These are phyloP conservation scores for Volvox africanus DNA, from an alignment of 139 green algal species.

Conservation along the genomic window DNA sequence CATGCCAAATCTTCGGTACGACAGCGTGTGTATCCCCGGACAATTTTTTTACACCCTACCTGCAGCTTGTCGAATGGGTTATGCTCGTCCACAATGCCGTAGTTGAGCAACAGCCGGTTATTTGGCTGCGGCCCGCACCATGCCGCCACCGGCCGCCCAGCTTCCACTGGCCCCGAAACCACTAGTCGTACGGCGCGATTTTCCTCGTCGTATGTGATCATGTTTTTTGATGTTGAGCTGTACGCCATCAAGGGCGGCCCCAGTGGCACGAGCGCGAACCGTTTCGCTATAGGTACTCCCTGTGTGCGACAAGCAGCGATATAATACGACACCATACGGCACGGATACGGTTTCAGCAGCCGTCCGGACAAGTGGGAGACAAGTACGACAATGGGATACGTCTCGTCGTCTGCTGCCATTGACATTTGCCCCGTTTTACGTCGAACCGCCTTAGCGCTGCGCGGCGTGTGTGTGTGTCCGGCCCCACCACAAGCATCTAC, in stretches of 20 bases:
- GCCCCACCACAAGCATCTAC: too few species aligned
- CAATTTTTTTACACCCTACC: conserved; percentile 20
- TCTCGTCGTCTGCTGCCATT: too few species aligned
- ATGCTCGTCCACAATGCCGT: conserved; percentile 77
- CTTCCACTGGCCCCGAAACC: conserved; percentile 73
- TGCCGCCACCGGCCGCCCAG: conserved; percentile 83
- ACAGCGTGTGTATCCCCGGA: too few species aligned
- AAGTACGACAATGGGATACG: too few species aligned
- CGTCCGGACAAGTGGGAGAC: too few species aligned
- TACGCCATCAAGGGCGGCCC: conserved; percentile 92
- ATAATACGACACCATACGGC: neutral
- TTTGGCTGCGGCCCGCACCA: conserved; percentile 98
- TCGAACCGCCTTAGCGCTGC: too few species aligned
- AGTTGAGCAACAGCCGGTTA: conserved; percentile 74
- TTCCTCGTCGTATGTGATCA: conserved; percentile 78
- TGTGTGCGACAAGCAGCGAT: conserved; percentile 50
- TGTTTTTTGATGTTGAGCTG: conserved; percentile 81
- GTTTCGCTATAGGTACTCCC: conserved; percentile 80
- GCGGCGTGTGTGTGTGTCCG: too few species aligned
- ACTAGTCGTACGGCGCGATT: conserved; percentile 76
- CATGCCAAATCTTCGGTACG: too few species aligned
- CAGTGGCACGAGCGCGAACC: conserved; percentile 96
- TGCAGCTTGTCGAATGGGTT: conserved; percentile 84
- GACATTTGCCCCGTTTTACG: too few species aligned
- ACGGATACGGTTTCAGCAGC: too few species aligned